Evolutionary conservation across 768 basidiomycete species (phyloP).

Genomic region (Mycena alexandri): DNA sequence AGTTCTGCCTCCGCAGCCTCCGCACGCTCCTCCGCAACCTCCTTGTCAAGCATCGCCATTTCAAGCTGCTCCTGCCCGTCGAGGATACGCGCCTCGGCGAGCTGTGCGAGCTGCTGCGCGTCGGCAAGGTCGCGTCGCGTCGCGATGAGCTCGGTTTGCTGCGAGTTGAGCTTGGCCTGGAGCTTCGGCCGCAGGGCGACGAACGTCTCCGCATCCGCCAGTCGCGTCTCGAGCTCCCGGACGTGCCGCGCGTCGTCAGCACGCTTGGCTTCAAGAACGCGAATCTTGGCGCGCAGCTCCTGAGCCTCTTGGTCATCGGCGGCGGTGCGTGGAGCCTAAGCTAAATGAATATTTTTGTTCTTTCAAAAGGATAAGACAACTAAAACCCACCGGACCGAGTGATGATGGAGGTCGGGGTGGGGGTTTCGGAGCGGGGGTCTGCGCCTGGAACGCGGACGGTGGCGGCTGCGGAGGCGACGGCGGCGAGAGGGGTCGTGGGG

Average conservation of each 20-base stretch:
- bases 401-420: constrained; percentile 48
- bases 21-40: constrained; percentile 94
- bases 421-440: constrained; percentile 12
- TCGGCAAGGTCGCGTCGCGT: constrained; percentile 85
- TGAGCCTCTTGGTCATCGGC: constrained; percentile 76
- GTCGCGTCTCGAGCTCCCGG: constrained; percentile 86
- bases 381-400: constrained; percentile 23
- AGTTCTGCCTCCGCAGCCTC: constrained; percentile 84
- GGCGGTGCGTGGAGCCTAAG: constrained; percentile 12
- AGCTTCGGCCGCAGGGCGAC: constrained; percentile 89
- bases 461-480: constrained; percentile 25
- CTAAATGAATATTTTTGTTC: neutral
- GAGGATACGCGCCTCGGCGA: constrained; percentile 76
- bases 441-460: constrained; percentile 37
- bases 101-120: constrained; percentile 76
- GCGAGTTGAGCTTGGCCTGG: constrained; percentile 85
- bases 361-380: neutral
- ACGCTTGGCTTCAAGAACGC: constrained; percentile 88
- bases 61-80: constrained; percentile 94
- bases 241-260: constrained; percentile 88
- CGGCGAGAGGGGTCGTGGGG: constrained; percentile 43
- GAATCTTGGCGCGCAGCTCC: constrained; percentile 85
- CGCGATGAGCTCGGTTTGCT: constrained; percentile 83
- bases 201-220: constrained; percentile 87
- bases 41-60: constrained; percentile 95